Evolutionary conservation across 176 grass and related monocot genomes (phyloP), one percentile per base, ranked within the genome.

Genomic region (Puya raimondii): DNA sequence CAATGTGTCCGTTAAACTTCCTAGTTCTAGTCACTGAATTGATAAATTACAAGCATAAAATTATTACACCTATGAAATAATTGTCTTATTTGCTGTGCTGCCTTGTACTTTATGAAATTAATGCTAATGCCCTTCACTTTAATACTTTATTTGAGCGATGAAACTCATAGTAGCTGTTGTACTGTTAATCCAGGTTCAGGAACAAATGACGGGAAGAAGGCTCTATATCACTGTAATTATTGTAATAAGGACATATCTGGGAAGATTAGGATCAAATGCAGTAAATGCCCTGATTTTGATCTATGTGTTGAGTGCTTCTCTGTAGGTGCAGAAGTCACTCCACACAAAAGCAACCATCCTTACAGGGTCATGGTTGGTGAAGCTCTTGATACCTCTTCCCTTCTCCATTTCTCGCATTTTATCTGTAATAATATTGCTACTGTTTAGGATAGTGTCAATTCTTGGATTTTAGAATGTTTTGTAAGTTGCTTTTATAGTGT

Each of bases 161-260:
- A 29, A 50, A 12, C 17, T 23, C 26, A 48, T 12, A 21, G 57
- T 16, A 64, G 2, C 25, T 3, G 33, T 65, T 9, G 20, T 56
- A 76, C 15, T 53, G 21, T 53, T 56, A 64, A 76, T 63, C 15
- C 75, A 77, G 75, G 75, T 63, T 50, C 72, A 13, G 84, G 93
- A 12, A 80, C 88, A 61, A 83, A 61, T 50, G 87, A 88, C 15
- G 94, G 94, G 61, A 99, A 97, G 81, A 97, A 99, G 70, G 94
- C 87, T 59, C 71, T 99, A 27, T 99, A 90, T 77, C 94, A 99
- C 76, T 99, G 94, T 77, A 99, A 99, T 64, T 99, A 99, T 82
- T 99, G 94, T 74, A 99, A 99, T 63, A 99, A 99, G 80, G 94
- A 99, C 67, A 92, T 99, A 13, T 99, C 94, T 8, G 94, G 94